Conservation (phyloP, 148 eudicot genomes). For the Rhododendron simsii region DNA sequence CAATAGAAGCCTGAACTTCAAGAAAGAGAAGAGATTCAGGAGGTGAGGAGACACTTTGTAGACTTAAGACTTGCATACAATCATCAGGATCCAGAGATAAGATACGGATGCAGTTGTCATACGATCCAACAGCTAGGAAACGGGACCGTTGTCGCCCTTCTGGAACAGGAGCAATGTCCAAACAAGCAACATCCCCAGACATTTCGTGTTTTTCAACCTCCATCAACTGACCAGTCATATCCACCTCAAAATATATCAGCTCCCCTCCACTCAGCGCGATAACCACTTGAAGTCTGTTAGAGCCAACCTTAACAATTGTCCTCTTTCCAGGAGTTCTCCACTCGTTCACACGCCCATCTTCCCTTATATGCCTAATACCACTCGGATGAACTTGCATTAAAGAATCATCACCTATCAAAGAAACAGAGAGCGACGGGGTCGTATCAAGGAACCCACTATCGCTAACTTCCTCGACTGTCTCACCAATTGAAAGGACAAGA, state of each 20-base stretch:
- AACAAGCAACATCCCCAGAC: slow-evolving; percentile 98
- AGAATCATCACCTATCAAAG: slow-evolving; percentile 94
- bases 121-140: slow-evolving; percentile 95
- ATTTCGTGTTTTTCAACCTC: slow-evolving; percentile 95
- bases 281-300: slow-evolving; percentile 89
- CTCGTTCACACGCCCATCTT: slow-evolving; percentile 94
- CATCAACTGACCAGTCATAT: slow-evolving; percentile 88
- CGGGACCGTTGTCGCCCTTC: slow-evolving; percentile 96
- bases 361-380: slow-evolving; percentile 98
- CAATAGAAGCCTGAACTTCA: slow-evolving; percentile 90
- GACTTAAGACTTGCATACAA: slow-evolving; percentile 86
- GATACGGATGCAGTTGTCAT: slow-evolving; percentile 92
- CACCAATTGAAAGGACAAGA: slow-evolving; percentile 98
- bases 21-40: slow-evolving; percentile 95
- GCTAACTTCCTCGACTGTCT: slow-evolving; percentile 97
- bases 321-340: slow-evolving; percentile 99
- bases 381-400: slow-evolving; percentile 98
- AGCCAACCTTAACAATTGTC: slow-evolving; percentile 94
- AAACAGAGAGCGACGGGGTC: slow-evolving; percentile 93
- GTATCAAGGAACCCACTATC: slow-evolving; percentile 98
- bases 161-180: slow-evolving; percentile 98
- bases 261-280: slow-evolving; percentile 97
- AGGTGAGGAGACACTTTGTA: slow-evolving; percentile 94
- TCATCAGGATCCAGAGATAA: slow-evolving; percentile 94
- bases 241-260: slow-evolving; percentile 94